phyloP scores from a whole-genome alignment of 768 basidiomycete genomes.

The Tylopilus rubrobrunneus region DNA sequence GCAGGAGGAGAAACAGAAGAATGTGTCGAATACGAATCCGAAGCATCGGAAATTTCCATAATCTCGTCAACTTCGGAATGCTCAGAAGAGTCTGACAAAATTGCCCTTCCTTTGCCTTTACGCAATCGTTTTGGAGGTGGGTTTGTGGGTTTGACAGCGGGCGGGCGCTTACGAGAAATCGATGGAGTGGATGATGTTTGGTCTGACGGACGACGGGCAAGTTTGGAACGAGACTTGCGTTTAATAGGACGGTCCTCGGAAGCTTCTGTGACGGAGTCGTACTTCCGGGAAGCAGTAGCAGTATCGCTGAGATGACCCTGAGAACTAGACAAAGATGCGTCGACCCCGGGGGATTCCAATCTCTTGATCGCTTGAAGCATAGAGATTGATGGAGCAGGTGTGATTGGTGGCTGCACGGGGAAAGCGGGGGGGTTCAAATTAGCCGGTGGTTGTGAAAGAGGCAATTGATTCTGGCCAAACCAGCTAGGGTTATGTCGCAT shows the following conservation, averaged over 20 bases:
- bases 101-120: slow-evolving; percentile 29
- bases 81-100: slow-evolving; percentile 16
- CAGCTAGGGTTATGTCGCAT: slow-evolving; percentile 24
- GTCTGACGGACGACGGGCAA: slow-evolving; percentile 1
- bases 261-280: slow-evolving; percentile 1
- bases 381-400: slow-evolving; percentile 1
- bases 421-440: slow-evolving; percentile 1
- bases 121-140: slow-evolving; percentile 19
- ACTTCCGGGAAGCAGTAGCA: slow-evolving; percentile 4
- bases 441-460: slow-evolving; percentile 14
- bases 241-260: slow-evolving; percentile 7
- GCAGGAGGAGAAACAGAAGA: slow-evolving; percentile 15
- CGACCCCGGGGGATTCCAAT: background rate
- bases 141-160: slow-evolving; percentile 13
- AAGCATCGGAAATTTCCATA: slow-evolving; percentile 6
- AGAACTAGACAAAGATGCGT: background rate
- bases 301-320: slow-evolving; percentile 1
- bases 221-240: slow-evolving; percentile 6
- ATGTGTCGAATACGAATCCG: slow-evolving; percentile 6
- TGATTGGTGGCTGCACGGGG: slow-evolving; percentile 4
- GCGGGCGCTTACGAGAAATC: slow-evolving; percentile 22
- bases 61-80: slow-evolving; percentile 15
- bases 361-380: background rate
- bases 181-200: slow-evolving; percentile 6
- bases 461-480: slow-evolving; percentile 16